phyloP scores from a whole-genome alignment of 306 rosid species.

The Casuarina glauca region DNA sequence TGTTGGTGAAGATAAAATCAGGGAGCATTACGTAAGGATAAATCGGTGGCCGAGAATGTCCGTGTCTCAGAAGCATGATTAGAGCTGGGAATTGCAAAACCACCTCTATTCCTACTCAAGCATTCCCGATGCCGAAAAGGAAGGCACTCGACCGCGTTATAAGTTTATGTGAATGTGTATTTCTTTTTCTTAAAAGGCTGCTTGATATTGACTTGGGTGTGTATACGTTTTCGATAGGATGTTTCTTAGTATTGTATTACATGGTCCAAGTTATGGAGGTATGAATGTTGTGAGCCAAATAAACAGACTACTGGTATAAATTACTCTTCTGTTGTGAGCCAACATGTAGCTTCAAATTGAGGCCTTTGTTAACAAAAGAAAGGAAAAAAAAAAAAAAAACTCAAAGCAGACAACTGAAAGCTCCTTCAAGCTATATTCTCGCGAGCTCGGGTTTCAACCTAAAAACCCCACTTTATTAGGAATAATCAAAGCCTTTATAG shows the following conservation, averaged over 20 bases:
- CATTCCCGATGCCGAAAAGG: slow-evolving; percentile 44
- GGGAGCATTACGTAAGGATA: slow-evolving; percentile 59
- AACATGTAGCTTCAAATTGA: background rate
- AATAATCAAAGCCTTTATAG: too few relatives aligned
- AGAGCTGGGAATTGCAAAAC: slow-evolving; percentile 58
- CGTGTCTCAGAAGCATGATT: slow-evolving; percentile 40
- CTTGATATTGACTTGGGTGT: background rate
- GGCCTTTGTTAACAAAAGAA: too few relatives aligned
- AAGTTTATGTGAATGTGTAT: background rate
- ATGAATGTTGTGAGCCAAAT: background rate
- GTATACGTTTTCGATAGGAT: background rate
- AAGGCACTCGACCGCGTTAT: slow-evolving; percentile 44
- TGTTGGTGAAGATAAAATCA: slow-evolving; percentile 33
- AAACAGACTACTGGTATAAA: background rate
- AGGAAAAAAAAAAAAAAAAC: background rate
- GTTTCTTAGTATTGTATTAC: background rate
- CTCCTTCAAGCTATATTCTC: background rate
- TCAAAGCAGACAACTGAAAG: slow-evolving; percentile 12
- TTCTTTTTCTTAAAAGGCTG: background rate
- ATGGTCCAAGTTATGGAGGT: background rate
- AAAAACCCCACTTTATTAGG: too few relatives aligned
- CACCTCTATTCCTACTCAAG: slow-evolving; percentile 43
- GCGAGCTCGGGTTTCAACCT: too few relatives aligned
- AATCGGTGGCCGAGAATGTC: slow-evolving; percentile 49
- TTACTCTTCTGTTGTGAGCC: background rate